A percentile compares a stretch with the other conserved stretches of the same genome.
Evolutionary conservation across 345 rosid genomes (phyloP).

Genomic region (Salix dunnii): DNA sequence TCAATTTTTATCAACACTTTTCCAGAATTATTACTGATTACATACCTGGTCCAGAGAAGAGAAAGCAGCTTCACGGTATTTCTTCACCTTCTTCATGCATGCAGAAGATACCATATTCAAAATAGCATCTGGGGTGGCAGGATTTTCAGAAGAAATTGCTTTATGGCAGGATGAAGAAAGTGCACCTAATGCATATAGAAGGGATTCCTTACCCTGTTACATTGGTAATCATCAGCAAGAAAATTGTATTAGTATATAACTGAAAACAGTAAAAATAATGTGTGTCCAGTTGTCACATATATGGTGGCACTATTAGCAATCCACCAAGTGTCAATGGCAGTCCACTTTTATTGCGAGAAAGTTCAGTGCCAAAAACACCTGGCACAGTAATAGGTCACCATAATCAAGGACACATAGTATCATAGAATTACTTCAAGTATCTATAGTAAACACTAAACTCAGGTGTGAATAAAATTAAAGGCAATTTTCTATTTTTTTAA

Average conservation of each 20-base stretch:
- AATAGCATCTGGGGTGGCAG: slow-evolving; percentile 52
- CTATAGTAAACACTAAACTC: not conserved
- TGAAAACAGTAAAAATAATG: not conserved
- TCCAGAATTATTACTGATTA: not conserved
- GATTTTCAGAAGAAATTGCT: slow-evolving; percentile 61
- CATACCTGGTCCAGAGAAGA: slow-evolving; percentile 70
- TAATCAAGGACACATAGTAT: not conserved
- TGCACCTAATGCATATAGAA: slow-evolving; percentile 74
- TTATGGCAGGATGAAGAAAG: slow-evolving; percentile 72
- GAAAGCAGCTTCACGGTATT: slow-evolving; percentile 81
- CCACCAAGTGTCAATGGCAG: too few species aligned
- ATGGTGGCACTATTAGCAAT: too few species aligned
- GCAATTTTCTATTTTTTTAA: not conserved
- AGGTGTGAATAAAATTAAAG: not conserved
- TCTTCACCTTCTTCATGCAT: slow-evolving; percentile 68
- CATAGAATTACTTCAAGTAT: not conserved
- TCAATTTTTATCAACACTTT: not conserved
- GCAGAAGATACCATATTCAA: slow-evolving; percentile 65
- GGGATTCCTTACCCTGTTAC: slow-evolving; percentile 82
- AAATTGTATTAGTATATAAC: not conserved
- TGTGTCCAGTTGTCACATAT: not conserved
- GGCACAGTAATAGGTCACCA: not conserved
- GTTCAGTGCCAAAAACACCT: too few species aligned
- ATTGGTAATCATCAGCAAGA: slow-evolving; percentile 15
- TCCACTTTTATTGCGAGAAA: too few species aligned